Conservation (phyloP, 1,139 yeast species). For the Zygoascus hellenicus region DNA sequence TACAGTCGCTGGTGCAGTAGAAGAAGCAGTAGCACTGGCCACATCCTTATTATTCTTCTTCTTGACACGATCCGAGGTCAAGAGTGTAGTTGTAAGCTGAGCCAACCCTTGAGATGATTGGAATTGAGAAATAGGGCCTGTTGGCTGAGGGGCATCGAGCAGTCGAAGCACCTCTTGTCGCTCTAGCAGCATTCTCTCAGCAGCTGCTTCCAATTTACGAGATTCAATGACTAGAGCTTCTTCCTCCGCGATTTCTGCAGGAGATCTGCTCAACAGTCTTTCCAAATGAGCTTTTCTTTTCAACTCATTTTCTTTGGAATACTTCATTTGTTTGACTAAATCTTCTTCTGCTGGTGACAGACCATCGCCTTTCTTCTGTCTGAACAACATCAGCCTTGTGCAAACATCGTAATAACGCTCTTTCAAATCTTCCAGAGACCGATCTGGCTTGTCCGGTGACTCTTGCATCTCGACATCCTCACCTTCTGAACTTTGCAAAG, state of each 20-base stretch:
- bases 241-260: conserved; percentile 97
- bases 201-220: conserved; percentile 84
- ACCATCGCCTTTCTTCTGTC: conserved; percentile 41
- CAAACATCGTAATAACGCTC: conserved; percentile 68
- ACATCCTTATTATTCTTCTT: conserved; percentile 45
- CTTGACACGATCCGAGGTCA: conserved; percentile 68
- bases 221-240: conserved; percentile 92
- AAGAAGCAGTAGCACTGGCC: conserved; percentile 15
- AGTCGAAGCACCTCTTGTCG: conserved; percentile 72
- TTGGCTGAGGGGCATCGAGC: conserved; percentile 82
- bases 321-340: conserved; percentile 42
- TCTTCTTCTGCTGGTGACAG: conserved; percentile 35
- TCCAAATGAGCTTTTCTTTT: conserved; percentile 78
- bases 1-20: conserved; percentile 43
- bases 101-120: conserved; percentile 86
- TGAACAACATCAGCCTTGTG: conserved; percentile 40
- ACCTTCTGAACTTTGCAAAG: conserved; percentile 12
- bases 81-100: conserved; percentile 72
- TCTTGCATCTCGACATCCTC: conserved; percentile 19
- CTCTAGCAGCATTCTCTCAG: conserved; percentile 81
- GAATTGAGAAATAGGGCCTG: conserved; percentile 71
- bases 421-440: conserved; percentile 67
- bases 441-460: conserved; percentile 9
- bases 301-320: conserved; percentile 60
- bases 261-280: conserved; percentile 71